These are phyloP conservation scores for Lasiosphaeris hirsuta DNA, from an alignment of 495 filamentous ascomycete genomes.

Conservation along the genomic window DNA sequence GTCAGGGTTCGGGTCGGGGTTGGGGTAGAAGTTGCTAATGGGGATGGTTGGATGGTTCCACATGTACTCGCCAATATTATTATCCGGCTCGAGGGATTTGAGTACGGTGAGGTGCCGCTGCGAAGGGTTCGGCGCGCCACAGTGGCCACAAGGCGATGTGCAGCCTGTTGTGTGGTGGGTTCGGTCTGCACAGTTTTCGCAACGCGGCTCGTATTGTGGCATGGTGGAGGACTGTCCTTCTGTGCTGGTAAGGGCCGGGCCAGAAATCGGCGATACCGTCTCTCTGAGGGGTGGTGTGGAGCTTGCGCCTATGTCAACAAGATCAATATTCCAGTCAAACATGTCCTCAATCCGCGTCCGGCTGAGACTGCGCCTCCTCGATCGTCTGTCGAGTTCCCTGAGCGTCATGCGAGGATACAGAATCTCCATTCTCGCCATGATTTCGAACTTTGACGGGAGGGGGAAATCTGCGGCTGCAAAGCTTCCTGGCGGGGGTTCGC, in stretches of 20 bases:
- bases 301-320: neutral
- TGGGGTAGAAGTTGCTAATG: no score
- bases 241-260: neutral
- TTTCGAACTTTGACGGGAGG: neutral
- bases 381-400: constrained; percentile 28
- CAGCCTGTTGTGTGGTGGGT: constrained; percentile 24
- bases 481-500: constrained; percentile 22
- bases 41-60: no score
- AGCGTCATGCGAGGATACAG: constrained; percentile 28
- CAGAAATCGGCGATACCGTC: no score
- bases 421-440: constrained; percentile 8
- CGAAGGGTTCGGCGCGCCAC: constrained; percentile 20
- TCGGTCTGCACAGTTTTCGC: constrained; percentile 31
- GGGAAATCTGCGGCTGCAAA: constrained; percentile 18
- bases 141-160: constrained; percentile 29
- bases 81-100: no score
- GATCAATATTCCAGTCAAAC: constrained; percentile 25
- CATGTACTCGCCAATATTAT: no score
- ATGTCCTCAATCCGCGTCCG: constrained; percentile 35
- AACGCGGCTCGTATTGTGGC: constrained; percentile 15
- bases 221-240: neutral
- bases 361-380: constrained; percentile 38
- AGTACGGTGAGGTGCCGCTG: no score
- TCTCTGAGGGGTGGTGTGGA: no score
- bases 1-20: neutral